Conservation (phyloP, 345 rosid species). For the Triadica sebifera region DNA sequence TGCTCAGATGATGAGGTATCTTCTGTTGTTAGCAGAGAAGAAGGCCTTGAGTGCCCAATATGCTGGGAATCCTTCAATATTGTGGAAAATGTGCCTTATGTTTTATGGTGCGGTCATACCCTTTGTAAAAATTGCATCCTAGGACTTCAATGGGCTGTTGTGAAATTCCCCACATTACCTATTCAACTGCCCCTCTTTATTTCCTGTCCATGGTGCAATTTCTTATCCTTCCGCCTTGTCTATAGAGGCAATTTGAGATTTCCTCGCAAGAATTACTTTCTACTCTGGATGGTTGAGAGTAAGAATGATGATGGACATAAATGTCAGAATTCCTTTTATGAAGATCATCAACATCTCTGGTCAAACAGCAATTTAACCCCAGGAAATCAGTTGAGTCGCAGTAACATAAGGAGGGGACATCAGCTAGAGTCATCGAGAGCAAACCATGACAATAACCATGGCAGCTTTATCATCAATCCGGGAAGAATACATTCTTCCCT, state of each 20-base stretch:
- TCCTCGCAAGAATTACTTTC: constrained; percentile 86
- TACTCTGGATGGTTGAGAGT: constrained; percentile 98
- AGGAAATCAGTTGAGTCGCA: constrained; percentile 29
- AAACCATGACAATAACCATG: constrained; percentile 43
- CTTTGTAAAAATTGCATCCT: constrained; percentile 88
- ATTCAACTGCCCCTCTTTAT: constrained; percentile 91
- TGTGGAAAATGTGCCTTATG: constrained; percentile 90
- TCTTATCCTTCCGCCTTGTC: constrained; percentile 75
- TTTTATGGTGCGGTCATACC: constrained; percentile 95
- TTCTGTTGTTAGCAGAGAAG: constrained; percentile 47
- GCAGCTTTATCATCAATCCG: constrained; percentile 24
- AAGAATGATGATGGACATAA: constrained; percentile 66
- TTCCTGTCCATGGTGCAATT: constrained; percentile 95
- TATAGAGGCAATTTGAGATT: constrained; percentile 71
- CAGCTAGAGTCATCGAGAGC: constrained; percentile 27
- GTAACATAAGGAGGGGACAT: constrained; percentile 37
- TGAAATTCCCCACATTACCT: constrained; percentile 78
- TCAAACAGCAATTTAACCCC: constrained; percentile 22
- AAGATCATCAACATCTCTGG: constrained; percentile 32
- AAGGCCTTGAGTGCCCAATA: constrained; percentile 86
- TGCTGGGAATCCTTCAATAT: constrained; percentile 93
- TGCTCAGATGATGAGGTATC: constrained; percentile 81
- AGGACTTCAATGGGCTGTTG: constrained; percentile 84
- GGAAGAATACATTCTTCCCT: constrained; percentile 57
- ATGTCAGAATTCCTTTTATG: constrained; percentile 31